Evolutionary conservation across 495 filamentous ascomycete species (phyloP), one percentile per base, ranked within the genome.

Genomic region (Trichocladium uniseriatum): DNA sequence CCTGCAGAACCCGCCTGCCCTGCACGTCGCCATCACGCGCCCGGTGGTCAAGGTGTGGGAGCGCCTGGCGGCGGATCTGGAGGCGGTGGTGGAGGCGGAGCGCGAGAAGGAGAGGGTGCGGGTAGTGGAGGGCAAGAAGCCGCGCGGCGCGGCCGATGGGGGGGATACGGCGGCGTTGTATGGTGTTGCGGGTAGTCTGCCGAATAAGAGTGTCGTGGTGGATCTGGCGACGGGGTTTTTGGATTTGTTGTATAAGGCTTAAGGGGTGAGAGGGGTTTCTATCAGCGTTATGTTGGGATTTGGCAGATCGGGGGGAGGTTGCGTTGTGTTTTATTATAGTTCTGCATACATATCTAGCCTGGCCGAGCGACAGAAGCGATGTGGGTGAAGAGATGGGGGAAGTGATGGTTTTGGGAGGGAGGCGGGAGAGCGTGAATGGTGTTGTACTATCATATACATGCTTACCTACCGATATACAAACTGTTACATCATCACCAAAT

Each of bases 191-290:
- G 92, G 94, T 11, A 90, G 86, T 58, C 69, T 99, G 59, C 92
- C 92, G 22, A 90, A 97, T 60, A 97, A 96, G 76, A 87, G 84
- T 54, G 81, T 99, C 20, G 87, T 99, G 43, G 87, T 84, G 61
- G 87, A 90, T 57, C 68, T 99, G 62, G 89, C 89, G 16, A 83
- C 74, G 49, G 92, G 89, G 21, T 99, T 97, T 70, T 75, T 99
- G 58, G 90, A 99, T 74, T 86, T 89, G 43, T 66, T 96, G 66
- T 99, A 97, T 63, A 96, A 97, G 74, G 88, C 88, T 36, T 95
- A 19, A 44, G 7, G 38, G 11, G 13, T 14, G 13, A 19, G 19
- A 13, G 38, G 18, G 38, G 13, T 37, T n/a, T 46, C 10, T 21
- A 18, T 9, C 16, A 20, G 31, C 27, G 32, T 47, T n/a, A n/a